Evolutionary conservation across 768 basidiomycete genomes (phyloP), one percentile per base, ranked within the genome.

Genomic region (Xerocomellus dryophilus): DNA sequence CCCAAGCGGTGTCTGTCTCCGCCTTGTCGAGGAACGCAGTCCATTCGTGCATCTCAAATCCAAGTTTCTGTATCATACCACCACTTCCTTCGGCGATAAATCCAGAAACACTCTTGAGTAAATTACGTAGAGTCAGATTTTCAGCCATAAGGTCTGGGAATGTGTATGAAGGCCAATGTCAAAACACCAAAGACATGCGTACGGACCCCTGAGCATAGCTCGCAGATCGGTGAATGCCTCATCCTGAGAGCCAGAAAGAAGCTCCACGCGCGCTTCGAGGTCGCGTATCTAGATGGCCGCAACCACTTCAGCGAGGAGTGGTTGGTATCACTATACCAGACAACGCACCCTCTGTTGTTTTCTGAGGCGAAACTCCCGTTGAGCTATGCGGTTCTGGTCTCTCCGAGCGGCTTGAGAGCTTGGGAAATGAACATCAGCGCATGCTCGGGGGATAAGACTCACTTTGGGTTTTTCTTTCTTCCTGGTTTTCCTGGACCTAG

Each of bases 1-100:
- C 93, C 79, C 88, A 93, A 34, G 93, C 93, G 2, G 92, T 93
- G 65, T 96, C 94, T 0, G 93, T 94, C 73, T 97, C 94, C 1
- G 88, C 82, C 62, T 84, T 85, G 71, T 89, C 92, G 58, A 96
- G 75, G 59, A 86, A 90, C 45, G 81, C 83, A 58, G 88, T 85
- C 67, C 95, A 93, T 64, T 90, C 88, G 42, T 80, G 75, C 64
- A 81, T 64, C 29, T 86, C 81, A 82, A 89, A 93, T 21, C 91
- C 91, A 11, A 93, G 78, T 65, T 88, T 88, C 21, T 84, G 81
- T 36, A 93, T 70, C 45, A 89, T 70, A 9, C 90, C 89, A 7
- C 88, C 90, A 17, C 84, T 77, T 50, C 93, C 94, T 42, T 96
- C 93, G 7, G 91, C 91, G 50, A 97, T 90, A 66, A 95, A 96